Percentiles rank a stretch among this genome's conserved stretches.
These are phyloP conservation scores for Isabelozyma gotoi DNA, from an alignment of 805 yeast genomes.

Conservation along the genomic window DNA sequence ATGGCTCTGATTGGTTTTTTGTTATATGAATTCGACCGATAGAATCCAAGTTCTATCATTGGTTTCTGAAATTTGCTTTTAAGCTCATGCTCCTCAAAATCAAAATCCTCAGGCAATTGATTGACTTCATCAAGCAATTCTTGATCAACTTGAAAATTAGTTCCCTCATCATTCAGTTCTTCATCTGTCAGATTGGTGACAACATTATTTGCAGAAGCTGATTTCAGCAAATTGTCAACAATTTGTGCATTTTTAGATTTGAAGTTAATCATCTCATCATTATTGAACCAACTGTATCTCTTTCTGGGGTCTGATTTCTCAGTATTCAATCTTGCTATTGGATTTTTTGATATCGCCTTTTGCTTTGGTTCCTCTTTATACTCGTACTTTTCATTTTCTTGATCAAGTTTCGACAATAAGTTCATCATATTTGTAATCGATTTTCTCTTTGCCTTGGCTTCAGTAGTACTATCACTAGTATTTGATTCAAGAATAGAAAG, in stretches of 20 bases:
- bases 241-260: slow-evolving; percentile 1
- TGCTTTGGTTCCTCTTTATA: background rate
- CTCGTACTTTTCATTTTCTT: slow-evolving; percentile 1
- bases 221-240: too few relatives aligned
- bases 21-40: slow-evolving; percentile 39
- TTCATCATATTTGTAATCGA: slow-evolving; percentile 35
- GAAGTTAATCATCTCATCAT: slow-evolving; percentile 22
- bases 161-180: background rate
- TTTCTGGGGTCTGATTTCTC: slow-evolving; percentile 4
- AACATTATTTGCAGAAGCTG: background rate
- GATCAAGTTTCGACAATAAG: slow-evolving; percentile 18
- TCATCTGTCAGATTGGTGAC: background rate
- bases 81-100: slow-evolving; percentile 29
- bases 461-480: slow-evolving; percentile 6
- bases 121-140: slow-evolving; percentile 37
- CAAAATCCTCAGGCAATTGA: slow-evolving; percentile 37
- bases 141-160: slow-evolving; percentile 3
- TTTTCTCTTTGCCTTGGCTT: slow-evolving; percentile 19
- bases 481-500: slow-evolving; percentile 13
- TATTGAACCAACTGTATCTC: slow-evolving; percentile 31
- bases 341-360: slow-evolving; percentile 6
- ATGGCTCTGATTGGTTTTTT: slow-evolving; percentile 33
- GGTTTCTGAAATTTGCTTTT: slow-evolving; percentile 2
- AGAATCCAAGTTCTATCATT: slow-evolving; percentile 11
- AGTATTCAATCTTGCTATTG: background rate